Evolutionary conservation across 2,329 filamentous ascomycete genomes (phyloP).

Genomic region (Fusarium tupiense): DNA sequence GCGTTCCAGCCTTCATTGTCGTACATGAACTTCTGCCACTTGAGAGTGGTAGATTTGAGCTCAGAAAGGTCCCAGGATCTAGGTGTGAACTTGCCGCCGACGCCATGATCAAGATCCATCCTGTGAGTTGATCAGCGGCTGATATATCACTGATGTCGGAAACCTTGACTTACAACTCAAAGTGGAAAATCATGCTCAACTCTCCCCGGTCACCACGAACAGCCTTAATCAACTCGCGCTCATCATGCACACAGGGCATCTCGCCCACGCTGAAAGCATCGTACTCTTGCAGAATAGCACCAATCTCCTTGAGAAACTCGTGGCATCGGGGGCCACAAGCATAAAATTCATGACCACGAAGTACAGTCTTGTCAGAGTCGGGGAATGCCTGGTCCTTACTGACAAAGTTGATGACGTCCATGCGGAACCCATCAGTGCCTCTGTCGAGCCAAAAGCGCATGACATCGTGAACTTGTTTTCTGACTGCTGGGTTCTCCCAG

Average conservation of each 20-base stretch:
- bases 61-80: slow-evolving; percentile 58
- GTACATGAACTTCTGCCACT: slow-evolving; percentile 70
- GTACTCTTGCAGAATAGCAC: slow-evolving; percentile 56
- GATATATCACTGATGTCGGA: no score
- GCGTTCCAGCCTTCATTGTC: slow-evolving; percentile 71
- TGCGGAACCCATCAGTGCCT: slow-evolving; percentile 72
- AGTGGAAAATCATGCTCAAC: slow-evolving; percentile 78
- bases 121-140: slow-evolving; percentile 39
- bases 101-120: slow-evolving; percentile 60
- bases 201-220: slow-evolving; percentile 67
- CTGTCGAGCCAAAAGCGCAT: slow-evolving; percentile 80
- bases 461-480: slow-evolving; percentile 72
- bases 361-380: slow-evolving; percentile 52
- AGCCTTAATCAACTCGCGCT: slow-evolving; percentile 54
- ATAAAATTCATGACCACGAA: slow-evolving; percentile 55
- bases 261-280: slow-evolving; percentile 63
- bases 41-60: slow-evolving; percentile 62
- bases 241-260: slow-evolving; percentile 58
- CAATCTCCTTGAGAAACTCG: slow-evolving; percentile 58
- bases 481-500: slow-evolving; percentile 75
- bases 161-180: slow-evolving; percentile 62
- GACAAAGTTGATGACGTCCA: slow-evolving; percentile 75
- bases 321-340: slow-evolving; percentile 63
- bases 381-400: slow-evolving; percentile 69
- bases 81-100: slow-evolving; percentile 55